phyloP scores from a whole-genome alignment of 78 protist species.

The Cavenderia fasciculata region DNA sequence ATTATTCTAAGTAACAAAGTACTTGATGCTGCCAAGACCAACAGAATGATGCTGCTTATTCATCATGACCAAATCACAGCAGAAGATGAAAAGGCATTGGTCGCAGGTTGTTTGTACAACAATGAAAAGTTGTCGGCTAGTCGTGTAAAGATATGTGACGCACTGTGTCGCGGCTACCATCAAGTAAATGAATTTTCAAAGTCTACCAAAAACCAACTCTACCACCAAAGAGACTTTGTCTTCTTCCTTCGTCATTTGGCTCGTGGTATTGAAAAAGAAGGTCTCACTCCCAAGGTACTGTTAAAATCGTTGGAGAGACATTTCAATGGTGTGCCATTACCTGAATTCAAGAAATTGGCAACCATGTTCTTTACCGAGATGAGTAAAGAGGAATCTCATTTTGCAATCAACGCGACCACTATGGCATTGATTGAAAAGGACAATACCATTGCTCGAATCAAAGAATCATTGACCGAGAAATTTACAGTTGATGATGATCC shows the following conservation, averaged over 20 bases:
- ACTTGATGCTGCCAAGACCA: constrained; percentile 59
- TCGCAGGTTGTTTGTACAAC: constrained; percentile 2
- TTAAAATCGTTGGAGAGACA: constrained; percentile 57
- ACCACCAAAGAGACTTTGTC: constrained; percentile 46
- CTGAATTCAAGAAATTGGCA: constrained; percentile 10
- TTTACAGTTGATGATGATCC: constrained; percentile 18
- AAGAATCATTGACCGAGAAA: constrained; percentile 26
- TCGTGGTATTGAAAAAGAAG: neutral
- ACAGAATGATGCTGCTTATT: neutral
- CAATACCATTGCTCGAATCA: constrained; percentile 34
- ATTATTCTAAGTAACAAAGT: constrained; percentile 34
- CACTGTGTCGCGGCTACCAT: neutral
- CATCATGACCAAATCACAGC: neutral
- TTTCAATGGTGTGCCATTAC: constrained; percentile 22
- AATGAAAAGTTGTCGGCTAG: neutral
- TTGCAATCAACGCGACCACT: neutral
- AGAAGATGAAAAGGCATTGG: constrained; percentile 49
- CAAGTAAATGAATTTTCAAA: neutral
- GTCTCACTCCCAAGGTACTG: neutral
- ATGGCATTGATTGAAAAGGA: neutral
- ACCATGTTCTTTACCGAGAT: constrained; percentile 8
- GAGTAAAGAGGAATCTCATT: neutral
- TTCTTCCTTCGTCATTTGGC: constrained; percentile 19
- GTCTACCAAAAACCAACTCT: constrained; percentile 2
- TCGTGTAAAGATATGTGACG: neutral